Conservation (phyloP, 2,329 filamentous ascomycete genomes). For the Ophiostoma tasmaniense region DNA sequence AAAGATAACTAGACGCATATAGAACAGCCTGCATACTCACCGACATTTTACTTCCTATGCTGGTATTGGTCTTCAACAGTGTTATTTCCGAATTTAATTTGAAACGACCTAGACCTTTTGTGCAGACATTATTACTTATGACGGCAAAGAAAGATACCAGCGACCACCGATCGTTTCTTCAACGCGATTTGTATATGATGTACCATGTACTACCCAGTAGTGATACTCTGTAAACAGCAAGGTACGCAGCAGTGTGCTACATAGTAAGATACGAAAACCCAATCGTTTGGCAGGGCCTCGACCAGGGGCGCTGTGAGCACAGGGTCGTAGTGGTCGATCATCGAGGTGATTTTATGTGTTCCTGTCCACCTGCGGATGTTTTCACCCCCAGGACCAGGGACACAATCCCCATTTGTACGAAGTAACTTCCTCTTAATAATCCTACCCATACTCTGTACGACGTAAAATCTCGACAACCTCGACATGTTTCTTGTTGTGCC, state of each 20-base stretch:
- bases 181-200: neutral
- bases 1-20: neutral
- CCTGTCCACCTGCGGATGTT: neutral
- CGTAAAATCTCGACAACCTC: neutral
- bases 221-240: no score
- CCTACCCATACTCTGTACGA: no score
- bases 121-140: neutral
- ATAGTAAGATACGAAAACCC: no score
- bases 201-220: neutral
- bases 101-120: neutral
- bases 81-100: neutral
- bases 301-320: neutral
- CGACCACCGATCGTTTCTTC: neutral
- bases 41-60: neutral
- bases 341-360: neutral
- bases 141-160: neutral
- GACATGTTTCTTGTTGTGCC: neutral
- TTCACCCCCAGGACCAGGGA: neutral
- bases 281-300: no score
- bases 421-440: no score
- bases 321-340: neutral
- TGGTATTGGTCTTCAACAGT: neutral
- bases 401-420: neutral
- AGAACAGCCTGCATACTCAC: neutral
- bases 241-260: no score